A percentile compares a stretch with the other conserved stretches of the same genome.
Evolutionary conservation across 148 eudicot species (phyloP).

Genomic region (Mesembryanthemum crystallinum): DNA sequence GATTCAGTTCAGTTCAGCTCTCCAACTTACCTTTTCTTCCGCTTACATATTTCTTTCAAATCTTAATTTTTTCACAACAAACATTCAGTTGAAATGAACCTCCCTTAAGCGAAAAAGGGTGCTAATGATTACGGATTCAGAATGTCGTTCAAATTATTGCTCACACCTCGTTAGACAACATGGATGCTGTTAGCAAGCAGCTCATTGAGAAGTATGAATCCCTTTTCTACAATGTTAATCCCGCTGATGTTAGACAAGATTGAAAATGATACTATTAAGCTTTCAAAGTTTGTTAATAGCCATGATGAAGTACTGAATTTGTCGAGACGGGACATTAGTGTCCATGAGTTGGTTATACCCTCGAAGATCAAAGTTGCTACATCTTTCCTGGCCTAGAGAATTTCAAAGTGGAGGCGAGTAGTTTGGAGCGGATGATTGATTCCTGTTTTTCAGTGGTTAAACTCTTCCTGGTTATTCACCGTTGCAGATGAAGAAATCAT

Average conservation of each 20-base stretch:
- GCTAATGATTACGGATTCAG: no score
- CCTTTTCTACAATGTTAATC: constrained; percentile 59
- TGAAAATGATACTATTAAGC: constrained; percentile 27
- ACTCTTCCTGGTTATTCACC: constrained; percentile 38
- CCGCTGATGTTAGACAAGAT: constrained; percentile 59
- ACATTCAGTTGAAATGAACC: no score
- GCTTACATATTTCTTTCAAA: no score
- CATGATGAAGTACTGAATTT: constrained; percentile 30
- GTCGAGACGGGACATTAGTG: constrained; percentile 33
- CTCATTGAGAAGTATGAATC: constrained; percentile 43
- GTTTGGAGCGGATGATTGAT: constrained; percentile 36
- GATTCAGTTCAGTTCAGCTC: no score
- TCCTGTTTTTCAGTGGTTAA: constrained; percentile 52
- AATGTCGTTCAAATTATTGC: constrained; percentile 65
- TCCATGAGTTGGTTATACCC: constrained; percentile 36
- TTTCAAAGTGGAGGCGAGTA: constrained; percentile 35
- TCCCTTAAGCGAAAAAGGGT: no score
- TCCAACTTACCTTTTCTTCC: no score
- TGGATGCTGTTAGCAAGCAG: constrained; percentile 42
- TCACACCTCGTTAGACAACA: constrained; percentile 34
- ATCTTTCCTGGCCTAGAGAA: constrained; percentile 52
- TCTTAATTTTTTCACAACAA: no score
- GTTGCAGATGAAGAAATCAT: constrained; percentile 37
- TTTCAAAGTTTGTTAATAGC: constrained; percentile 41
- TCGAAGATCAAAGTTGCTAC: constrained; percentile 38